A percentile compares a stretch with the other conserved stretches of the same genome.
Evolutionary conservation across 2,329 filamentous ascomycete genomes (phyloP).

Genomic region (Fusarium nygamai): DNA sequence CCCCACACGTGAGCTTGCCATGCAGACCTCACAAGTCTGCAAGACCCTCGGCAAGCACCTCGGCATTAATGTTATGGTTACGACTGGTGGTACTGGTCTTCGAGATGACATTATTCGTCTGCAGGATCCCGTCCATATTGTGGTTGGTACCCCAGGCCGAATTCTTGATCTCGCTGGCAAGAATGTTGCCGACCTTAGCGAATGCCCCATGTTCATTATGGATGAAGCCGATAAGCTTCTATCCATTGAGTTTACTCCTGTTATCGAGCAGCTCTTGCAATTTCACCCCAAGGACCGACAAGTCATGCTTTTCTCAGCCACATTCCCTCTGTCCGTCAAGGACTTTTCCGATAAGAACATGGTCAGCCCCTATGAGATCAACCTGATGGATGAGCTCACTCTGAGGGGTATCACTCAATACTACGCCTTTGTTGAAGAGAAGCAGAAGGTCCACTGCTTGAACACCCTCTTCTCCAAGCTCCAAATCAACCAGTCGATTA

Average conservation of each 20-base stretch:
- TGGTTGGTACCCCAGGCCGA: constrained; percentile 95
- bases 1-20: constrained; percentile 93
- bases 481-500: constrained; percentile 99
- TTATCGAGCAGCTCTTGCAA: constrained; percentile 93
- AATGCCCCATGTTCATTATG: constrained; percentile 99
- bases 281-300: constrained; percentile 98
- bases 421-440: constrained; percentile 99
- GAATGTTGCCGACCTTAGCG: constrained; percentile 93
- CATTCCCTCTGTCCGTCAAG: constrained; percentile 96
- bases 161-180: constrained; percentile 97
- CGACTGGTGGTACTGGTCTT: constrained; percentile 92
- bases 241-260: constrained; percentile 95
- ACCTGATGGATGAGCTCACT: constrained; percentile 98
- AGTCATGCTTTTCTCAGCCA: constrained; percentile 99
- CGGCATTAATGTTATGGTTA: constrained; percentile 98
- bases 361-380: constrained; percentile 96
- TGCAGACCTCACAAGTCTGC: constrained; percentile 99
- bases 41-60: constrained; percentile 98
- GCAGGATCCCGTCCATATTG: constrained; percentile 93
- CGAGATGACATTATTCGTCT: constrained; percentile 97
- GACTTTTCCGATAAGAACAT: constrained; percentile 99
- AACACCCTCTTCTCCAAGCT: constrained; percentile 99
- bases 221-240: constrained; percentile 98
- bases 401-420: constrained; percentile 98
- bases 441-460: constrained; percentile 98